Evolutionary conservation across 257 asterid species (phyloP), one percentile per base, ranked within the genome.

Genomic region (Solanum chiquidenum): DNA sequence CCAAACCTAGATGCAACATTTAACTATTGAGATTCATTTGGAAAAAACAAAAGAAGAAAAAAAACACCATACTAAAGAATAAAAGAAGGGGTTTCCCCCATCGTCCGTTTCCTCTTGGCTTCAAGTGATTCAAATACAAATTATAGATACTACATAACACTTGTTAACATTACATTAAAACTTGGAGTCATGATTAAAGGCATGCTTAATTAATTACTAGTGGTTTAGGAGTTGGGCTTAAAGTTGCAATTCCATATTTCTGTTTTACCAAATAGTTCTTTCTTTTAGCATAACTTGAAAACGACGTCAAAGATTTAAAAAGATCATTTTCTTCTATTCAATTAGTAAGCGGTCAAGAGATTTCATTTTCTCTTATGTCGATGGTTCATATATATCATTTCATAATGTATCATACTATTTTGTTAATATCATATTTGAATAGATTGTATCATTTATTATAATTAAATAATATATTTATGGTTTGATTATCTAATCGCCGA

Each of bases 201-300:
- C 64, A 55, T 87, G 37, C 34, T 42, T 74, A 89, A 89, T 83
- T 71, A 87, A 62, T 76, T 86, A 40, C 31, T 76, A 89, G 76
- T 86, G 87, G 84, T 66, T 72, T 74, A 6, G 69, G 77, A 84
- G 83, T 90, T 89, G 71, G 90, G 91, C 87, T 83, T 85, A 84
- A 88, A 80, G 91, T 85, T 35, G 34, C 60, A 75, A 27, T 52
- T 37, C 25, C 40, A 25, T 52, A 46, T 64, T 74, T 74, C 49
- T 69, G 82, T 77, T 71, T 85, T 42, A 87, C 38, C 7, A 38
- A 8, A 35, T n/a, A 25, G 5, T 20, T 64, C 42, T 82, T 18
- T 12, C 12, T 66, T 76, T 69, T 34, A 18, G 9, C 80, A 20
- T 68, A 25, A 68, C 35, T 27, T 12, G 38, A 31, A 29, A 69